phyloP scores from a whole-genome alignment of 2,329 filamentous ascomycete species.

The Magnaporthiopsis rhizophila region DNA sequence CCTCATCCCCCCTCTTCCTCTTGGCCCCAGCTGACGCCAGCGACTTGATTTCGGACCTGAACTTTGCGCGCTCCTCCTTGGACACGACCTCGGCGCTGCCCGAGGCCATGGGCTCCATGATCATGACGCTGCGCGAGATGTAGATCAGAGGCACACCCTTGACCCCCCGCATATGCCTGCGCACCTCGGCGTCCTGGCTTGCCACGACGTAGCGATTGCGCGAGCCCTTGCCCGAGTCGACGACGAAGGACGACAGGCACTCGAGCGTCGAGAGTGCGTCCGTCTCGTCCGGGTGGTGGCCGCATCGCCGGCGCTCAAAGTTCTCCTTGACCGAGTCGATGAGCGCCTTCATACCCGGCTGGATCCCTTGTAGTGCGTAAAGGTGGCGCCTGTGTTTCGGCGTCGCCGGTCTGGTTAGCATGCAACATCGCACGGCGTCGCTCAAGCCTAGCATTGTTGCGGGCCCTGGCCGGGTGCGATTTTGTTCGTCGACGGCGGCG shows the following conservation, averaged over 20 bases:
- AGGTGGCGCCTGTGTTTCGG: slow-evolving; percentile 15
- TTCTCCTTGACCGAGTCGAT: slow-evolving; percentile 64
- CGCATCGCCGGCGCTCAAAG: slow-evolving; percentile 67
- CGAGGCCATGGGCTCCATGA: slow-evolving; percentile 60
- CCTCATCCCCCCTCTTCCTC: slow-evolving; percentile 39
- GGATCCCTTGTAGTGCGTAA: slow-evolving; percentile 11
- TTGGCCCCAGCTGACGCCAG: slow-evolving; percentile 29
- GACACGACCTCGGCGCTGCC: slow-evolving; percentile 55
- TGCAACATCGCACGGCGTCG: slow-evolving; percentile 2
- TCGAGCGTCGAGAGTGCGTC: slow-evolving; percentile 62
- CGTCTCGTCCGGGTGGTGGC: slow-evolving; percentile 65
- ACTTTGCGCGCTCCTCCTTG: slow-evolving; percentile 66
- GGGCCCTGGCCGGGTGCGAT: neutral
- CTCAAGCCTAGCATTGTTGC: too few relatives aligned
- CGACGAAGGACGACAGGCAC: slow-evolving; percentile 60
- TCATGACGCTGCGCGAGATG: slow-evolving; percentile 61
- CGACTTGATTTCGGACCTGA: slow-evolving; percentile 57
- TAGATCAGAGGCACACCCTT: slow-evolving; percentile 71
- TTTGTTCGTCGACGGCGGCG: neutral
- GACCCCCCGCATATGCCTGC: slow-evolving; percentile 56
- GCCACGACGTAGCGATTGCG: slow-evolving; percentile 79
- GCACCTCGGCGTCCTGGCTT: slow-evolving; percentile 58
- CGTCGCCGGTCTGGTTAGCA: slow-evolving; percentile 3
- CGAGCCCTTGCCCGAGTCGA: slow-evolving; percentile 64
- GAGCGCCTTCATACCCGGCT: slow-evolving; percentile 30